Conservation (phyloP, 352 stramenopile genomes). For the Globisporangium cylindrosporum region DNA sequence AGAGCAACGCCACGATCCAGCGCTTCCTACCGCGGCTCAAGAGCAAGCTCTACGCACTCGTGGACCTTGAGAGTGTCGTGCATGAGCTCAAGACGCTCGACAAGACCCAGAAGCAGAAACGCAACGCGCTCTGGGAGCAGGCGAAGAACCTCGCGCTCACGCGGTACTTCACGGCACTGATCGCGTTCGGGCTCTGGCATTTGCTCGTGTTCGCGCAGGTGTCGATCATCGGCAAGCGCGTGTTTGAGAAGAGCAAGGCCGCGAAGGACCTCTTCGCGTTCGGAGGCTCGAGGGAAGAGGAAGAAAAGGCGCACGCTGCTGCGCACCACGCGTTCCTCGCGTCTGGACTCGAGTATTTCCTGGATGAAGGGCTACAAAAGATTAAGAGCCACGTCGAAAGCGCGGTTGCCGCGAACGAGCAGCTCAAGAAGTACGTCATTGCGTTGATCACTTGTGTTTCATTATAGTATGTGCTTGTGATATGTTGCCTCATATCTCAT, state of each 20-base stretch:
- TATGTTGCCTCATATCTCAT: neutral
- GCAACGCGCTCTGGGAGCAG: slow-evolving; percentile 70
- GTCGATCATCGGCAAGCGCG: slow-evolving; percentile 70
- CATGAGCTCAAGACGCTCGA: slow-evolving; percentile 70
- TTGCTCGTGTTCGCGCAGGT: slow-evolving; percentile 79
- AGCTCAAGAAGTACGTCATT: slow-evolving; percentile 45
- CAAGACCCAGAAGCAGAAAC: slow-evolving; percentile 54
- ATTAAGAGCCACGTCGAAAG: slow-evolving; percentile 66
- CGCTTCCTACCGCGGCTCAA: slow-evolving; percentile 72
- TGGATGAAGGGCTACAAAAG: slow-evolving; percentile 55
- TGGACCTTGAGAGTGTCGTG: slow-evolving; percentile 72
- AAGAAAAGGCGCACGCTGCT: slow-evolving; percentile 35
- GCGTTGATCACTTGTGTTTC: neutral
- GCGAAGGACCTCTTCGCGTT: slow-evolving; percentile 16
- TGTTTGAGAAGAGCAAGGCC: slow-evolving; percentile 60
- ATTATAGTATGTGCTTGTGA: neutral
- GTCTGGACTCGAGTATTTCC: slow-evolving; percentile 79
- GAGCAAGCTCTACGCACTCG: slow-evolving; percentile 50
- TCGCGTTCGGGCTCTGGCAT: slow-evolving; percentile 78
- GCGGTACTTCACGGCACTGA: slow-evolving; percentile 69
- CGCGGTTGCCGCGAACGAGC: slow-evolving; percentile 41
- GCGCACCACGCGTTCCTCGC: slow-evolving; percentile 69
- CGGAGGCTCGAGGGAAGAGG: slow-evolving; percentile 22
- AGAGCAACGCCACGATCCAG: slow-evolving; percentile 71
- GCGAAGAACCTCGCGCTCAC: slow-evolving; percentile 70